phyloP scores from a whole-genome alignment of 73 alveolate species.

The Paramecium octaurelia region DNA sequence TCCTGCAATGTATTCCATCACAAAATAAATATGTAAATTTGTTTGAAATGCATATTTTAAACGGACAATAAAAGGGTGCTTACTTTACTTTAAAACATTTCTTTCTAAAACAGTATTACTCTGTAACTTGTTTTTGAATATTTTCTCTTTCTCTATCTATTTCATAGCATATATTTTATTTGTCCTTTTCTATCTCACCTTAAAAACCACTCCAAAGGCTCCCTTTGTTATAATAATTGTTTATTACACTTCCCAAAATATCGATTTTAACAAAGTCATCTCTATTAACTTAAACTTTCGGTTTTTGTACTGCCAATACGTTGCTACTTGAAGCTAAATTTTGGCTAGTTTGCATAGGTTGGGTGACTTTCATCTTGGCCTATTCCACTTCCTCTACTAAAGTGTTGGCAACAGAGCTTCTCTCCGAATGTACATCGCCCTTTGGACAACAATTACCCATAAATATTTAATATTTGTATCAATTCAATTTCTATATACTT shows the following conservation, averaged over 20 bases:
- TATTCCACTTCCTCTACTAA: background rate
- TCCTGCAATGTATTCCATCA: slow-evolving; percentile 69
- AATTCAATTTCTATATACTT: background rate
- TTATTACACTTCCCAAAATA: background rate
- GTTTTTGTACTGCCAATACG: background rate
- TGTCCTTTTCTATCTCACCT: slow-evolving; percentile 79
- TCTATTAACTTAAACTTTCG: background rate
- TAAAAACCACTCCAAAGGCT: slow-evolving; percentile 92
- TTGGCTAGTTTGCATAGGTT: background rate
- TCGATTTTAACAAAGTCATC: slow-evolving; percentile 14
- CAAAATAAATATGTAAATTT: slow-evolving; percentile 82
- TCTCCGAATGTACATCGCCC: background rate
- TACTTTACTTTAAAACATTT: slow-evolving; percentile 75
- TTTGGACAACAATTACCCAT: slow-evolving; percentile 18
- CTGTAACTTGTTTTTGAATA: slow-evolving; percentile 75
- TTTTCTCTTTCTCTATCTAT: slow-evolving; percentile 79
- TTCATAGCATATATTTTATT: slow-evolving; percentile 86
- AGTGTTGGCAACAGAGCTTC: background rate
- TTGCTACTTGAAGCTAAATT: background rate
- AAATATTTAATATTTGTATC: background rate
- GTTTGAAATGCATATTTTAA: slow-evolving; percentile 87
- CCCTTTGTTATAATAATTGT: slow-evolving; percentile 70
- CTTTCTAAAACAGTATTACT: slow-evolving; percentile 88
- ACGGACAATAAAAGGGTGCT: slow-evolving; percentile 85
- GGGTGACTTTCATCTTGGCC: background rate